These are phyloP conservation scores for Pseudogymnoascus sp. DNA, from an alignment of 2,329 filamentous ascomycete species.

Conservation along the genomic window DNA sequence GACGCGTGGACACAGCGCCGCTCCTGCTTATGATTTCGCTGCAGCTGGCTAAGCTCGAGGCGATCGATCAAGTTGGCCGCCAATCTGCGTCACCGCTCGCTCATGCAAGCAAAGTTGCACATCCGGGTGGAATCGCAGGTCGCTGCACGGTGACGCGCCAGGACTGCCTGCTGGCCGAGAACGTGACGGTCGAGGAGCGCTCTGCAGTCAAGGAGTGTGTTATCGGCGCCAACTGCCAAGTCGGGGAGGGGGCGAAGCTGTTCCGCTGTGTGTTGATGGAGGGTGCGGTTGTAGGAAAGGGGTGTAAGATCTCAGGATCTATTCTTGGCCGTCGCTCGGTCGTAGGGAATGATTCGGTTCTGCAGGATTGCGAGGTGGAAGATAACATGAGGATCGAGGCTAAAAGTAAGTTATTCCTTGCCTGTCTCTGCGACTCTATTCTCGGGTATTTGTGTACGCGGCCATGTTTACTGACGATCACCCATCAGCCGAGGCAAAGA, in stretches of 20 bases:
- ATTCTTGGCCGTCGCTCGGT: constrained; percentile 75
- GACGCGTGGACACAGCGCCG: constrained; percentile 80
- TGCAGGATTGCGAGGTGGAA: constrained; percentile 88
- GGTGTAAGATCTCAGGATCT: constrained; percentile 78
- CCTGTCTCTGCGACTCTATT: not conserved
- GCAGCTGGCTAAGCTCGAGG: constrained; percentile 76
- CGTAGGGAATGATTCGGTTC: constrained; percentile 71
- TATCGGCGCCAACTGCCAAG: constrained; percentile 79
- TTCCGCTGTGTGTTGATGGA: constrained; percentile 92
- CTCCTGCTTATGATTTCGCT: constrained; percentile 77
- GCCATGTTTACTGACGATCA: constrained; percentile 18
- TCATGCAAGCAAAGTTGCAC: constrained; percentile 71
- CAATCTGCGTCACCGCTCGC: constrained; percentile 63
- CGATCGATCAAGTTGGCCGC: constrained; percentile 54
- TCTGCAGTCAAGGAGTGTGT: constrained; percentile 88
- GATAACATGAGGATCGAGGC: constrained; percentile 80
- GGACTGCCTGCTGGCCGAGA: constrained; percentile 79
- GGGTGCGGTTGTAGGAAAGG: constrained; percentile 74
- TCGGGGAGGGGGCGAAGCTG: constrained; percentile 77
- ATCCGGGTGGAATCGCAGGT: constrained; percentile 72
- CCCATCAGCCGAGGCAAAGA: constrained; percentile 55
- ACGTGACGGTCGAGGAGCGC: constrained; percentile 83
- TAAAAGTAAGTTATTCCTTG: constrained; percentile 49
- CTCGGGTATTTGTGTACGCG: not conserved
- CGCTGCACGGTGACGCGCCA: constrained; percentile 74